Base-by-base conservation (phyloP, 1,139 yeast species). In the Entelexis paramagnoliae region DNA sequence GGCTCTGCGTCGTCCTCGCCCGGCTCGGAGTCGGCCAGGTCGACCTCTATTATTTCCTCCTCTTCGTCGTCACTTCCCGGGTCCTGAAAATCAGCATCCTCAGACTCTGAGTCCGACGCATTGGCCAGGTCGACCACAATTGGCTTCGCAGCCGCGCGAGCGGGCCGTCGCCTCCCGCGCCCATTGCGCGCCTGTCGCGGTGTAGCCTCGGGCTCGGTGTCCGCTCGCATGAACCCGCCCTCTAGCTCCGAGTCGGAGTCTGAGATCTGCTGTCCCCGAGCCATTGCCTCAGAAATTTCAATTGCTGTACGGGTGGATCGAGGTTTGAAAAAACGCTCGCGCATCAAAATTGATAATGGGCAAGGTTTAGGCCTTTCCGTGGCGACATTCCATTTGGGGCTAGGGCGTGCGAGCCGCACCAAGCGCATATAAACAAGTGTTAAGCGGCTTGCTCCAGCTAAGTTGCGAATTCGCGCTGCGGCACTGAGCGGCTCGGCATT, bases 41-140 rank as follows among this genome's bases (percentile, higher is more conserved):
- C 28, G 9, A 44, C 47, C 40, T 44, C 47, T 11, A 44, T 34
- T 29, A 44, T 19, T 13, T 43, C 46, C 14, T 26, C 30, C 2
- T 45, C 32, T 26, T 17, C 38, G 2, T 38, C 51, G 2, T 38
- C 51, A n/a, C 44, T 50, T 40, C 34, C 49, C 4, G 39, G 39
- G 40, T 44, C 47, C 29, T 48, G 14, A 38, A 43, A 53, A 13
- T 53, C 56, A 13, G 29, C 48, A 20, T 53, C 55, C 2, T 20
- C 44, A 2, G 48, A 29, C 6, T 47, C 51, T 4, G 51, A 48
- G 13, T 43, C 55, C 24, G 46, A 29, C 20, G 16, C 40, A 22
- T 41, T 30, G 13, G 40, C 46, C n/a, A 49, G 33, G 29, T 49
- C 51, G 4, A 49, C 48, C 4, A 49, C 48, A 20, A 49, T 36